Evolutionary conservation across 352 stramenopile species (phyloP).

Genomic region (Phytophthora nicotianae): DNA sequence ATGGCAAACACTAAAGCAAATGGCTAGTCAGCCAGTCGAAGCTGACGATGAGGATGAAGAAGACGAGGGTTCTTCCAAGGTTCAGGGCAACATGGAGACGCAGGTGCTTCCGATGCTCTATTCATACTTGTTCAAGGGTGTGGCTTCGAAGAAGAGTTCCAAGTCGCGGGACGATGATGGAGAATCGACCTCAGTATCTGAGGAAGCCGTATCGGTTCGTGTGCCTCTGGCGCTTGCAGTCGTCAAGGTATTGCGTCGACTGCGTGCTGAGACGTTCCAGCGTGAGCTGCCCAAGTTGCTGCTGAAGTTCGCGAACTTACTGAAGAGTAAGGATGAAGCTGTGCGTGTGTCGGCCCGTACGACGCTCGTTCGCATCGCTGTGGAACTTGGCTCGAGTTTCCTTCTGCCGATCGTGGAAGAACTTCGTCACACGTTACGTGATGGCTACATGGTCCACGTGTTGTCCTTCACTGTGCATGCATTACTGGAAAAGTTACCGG

Average conservation of each 20-base stretch:
- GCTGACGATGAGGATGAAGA: conserved; percentile 24
- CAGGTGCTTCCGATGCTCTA: conserved; percentile 89
- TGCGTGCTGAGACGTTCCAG: conserved; percentile 91
- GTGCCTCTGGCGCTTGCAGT: conserved; percentile 95
- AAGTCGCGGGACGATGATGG: conserved; percentile 58
- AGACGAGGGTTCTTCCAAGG: conserved; percentile 48
- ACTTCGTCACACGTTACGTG: conserved; percentile 80
- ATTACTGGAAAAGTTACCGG: conserved; percentile 79
- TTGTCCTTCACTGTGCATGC: conserved; percentile 87
- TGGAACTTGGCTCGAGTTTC: conserved; percentile 87
- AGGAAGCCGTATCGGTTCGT: conserved; percentile 69
- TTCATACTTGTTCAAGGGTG: conserved; percentile 86
- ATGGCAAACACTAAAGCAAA: conserved; percentile 27
- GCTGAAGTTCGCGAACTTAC: conserved; percentile 86
- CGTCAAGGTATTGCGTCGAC: conserved; percentile 96
- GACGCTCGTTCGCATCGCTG: conserved; percentile 95
- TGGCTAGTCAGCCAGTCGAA: conserved; percentile 6
- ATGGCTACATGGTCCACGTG: conserved; percentile 88
- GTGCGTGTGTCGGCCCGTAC: conserved; percentile 91
- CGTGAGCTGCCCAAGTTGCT: conserved; percentile 95
- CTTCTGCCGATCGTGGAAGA: conserved; percentile 87
- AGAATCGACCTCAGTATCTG: conserved; percentile 39
- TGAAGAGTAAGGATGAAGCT: conserved; percentile 93
- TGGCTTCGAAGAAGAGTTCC: conserved; percentile 72
- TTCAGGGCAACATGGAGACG: conserved; percentile 77